These are phyloP conservation scores for Solanum hybrid DNA, from an alignment of 305 asterid species.

Conservation along the genomic window DNA sequence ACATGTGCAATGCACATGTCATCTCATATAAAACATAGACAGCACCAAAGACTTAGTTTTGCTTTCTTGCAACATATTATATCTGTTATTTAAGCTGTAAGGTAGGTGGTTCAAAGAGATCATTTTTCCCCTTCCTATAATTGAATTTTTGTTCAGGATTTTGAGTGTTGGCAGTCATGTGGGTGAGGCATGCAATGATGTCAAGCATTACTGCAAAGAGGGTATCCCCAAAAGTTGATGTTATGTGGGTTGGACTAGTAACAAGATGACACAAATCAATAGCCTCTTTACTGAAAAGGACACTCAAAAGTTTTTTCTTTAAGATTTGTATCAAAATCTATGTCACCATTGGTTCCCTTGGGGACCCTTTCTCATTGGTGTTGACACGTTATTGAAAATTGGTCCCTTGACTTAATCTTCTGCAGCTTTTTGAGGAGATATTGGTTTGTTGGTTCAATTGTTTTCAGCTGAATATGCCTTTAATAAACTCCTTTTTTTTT, in stretches of 20 bases:
- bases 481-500: not conserved
- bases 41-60: not conserved
- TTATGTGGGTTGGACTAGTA: not conserved
- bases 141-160: not conserved
- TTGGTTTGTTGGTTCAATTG: conserved; percentile 6
- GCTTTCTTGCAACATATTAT: not conserved
- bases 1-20: conserved; percentile 10
- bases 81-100: conserved; percentile 7
- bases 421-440: not conserved
- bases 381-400: conserved; percentile 12
- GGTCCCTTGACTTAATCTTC: not conserved
- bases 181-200: conserved; percentile 30
- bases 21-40: conserved; percentile 8
- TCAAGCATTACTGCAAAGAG: conserved; percentile 4
- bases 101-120: conserved; percentile 2
- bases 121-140: not conserved
- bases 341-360: conserved; percentile 5
- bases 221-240: not conserved
- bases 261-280: not conserved
- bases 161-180: conserved; percentile 19
- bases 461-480: conserved; percentile 11
- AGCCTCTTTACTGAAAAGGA: conserved; percentile 2
- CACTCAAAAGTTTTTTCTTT: not conserved
- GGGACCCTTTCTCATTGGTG: conserved; percentile 2
- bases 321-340: not conserved